Evolutionary conservation across 2,329 filamentous ascomycete species (phyloP).

Genomic region (Neonectria faginata): DNA sequence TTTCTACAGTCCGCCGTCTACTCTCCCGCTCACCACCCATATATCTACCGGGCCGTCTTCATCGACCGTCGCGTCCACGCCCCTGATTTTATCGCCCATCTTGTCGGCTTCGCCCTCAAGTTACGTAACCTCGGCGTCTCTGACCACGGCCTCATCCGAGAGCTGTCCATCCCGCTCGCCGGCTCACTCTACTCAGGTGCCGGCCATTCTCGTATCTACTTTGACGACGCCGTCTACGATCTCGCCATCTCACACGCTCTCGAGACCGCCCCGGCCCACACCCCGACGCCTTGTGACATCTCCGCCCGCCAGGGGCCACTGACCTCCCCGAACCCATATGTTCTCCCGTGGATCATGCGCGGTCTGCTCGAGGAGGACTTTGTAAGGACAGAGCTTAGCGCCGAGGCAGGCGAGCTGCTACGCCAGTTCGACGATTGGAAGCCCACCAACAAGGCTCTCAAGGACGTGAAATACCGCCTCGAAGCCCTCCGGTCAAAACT

Average conservation of each 20-base stretch:
- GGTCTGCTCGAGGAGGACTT: slow-evolving; percentile 92
- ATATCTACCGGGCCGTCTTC: slow-evolving; percentile 96
- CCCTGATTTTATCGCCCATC: slow-evolving; percentile 91
- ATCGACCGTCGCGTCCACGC: slow-evolving; percentile 93
- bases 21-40: slow-evolving; percentile 86
- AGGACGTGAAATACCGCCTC: slow-evolving; percentile 94
- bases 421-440: slow-evolving; percentile 94
- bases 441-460: slow-evolving; percentile 87
- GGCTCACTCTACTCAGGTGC: slow-evolving; percentile 93
- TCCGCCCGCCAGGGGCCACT: slow-evolving; percentile 48
- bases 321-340: slow-evolving; percentile 81
- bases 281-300: slow-evolving; percentile 48
- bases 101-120: slow-evolving; percentile 93
- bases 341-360: slow-evolving; percentile 95
- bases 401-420: slow-evolving; percentile 84
- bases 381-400: slow-evolving; percentile 82
- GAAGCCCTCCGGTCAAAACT: slow-evolving; percentile 92
- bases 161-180: slow-evolving; percentile 87
- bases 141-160: slow-evolving; percentile 92
- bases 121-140: slow-evolving; percentile 92
- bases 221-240: slow-evolving; percentile 87
- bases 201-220: slow-evolving; percentile 93
- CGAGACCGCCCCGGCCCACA: slow-evolving; percentile 71
- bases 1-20: slow-evolving; percentile 81
- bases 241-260: slow-evolving; percentile 79